Percentiles rank a stretch among this genome's conserved stretches.
Evolutionary conservation across 2,329 filamentous ascomycete genomes (phyloP).

Genomic region (Stemphylium vesicarium): DNA sequence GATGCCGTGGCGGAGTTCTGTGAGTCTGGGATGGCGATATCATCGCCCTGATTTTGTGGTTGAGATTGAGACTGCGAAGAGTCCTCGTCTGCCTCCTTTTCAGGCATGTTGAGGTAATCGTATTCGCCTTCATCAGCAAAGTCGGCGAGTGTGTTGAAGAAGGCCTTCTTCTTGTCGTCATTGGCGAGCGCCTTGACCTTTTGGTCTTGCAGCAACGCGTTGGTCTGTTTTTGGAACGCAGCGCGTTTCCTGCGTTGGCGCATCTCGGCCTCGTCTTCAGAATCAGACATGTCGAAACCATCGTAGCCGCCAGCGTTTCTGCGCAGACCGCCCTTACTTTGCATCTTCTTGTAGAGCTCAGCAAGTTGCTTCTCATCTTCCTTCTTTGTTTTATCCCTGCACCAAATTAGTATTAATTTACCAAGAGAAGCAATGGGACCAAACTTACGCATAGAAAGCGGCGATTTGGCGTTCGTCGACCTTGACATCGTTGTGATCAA

Average conservation of each 20-base stretch:
- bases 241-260: constrained; percentile 80
- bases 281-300: constrained; percentile 79
- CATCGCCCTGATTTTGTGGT: constrained; percentile 17
- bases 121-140: constrained; percentile 73
- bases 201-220: constrained; percentile 85
- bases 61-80: constrained; percentile 33
- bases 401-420: constrained; percentile 19
- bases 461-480: constrained; percentile 82
- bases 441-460: constrained; percentile 83
- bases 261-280: constrained; percentile 83
- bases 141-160: constrained; percentile 89
- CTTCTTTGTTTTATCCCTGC: constrained; percentile 76
- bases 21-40: constrained; percentile 46
- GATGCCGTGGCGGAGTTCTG: constrained; percentile 34
- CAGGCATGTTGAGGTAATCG: constrained; percentile 70
- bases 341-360: constrained; percentile 66
- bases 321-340: constrained; percentile 76
- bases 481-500: constrained; percentile 80
- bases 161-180: constrained; percentile 87
- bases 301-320: constrained; percentile 72
- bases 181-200: constrained; percentile 88
- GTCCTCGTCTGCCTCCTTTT: constrained; percentile 36
- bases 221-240: constrained; percentile 90
- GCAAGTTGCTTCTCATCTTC: constrained; percentile 72
- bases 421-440: neutral